Base-by-base conservation (phyloP, 1,284 basidiomycete species). In the Vanrija sp. region DNA sequence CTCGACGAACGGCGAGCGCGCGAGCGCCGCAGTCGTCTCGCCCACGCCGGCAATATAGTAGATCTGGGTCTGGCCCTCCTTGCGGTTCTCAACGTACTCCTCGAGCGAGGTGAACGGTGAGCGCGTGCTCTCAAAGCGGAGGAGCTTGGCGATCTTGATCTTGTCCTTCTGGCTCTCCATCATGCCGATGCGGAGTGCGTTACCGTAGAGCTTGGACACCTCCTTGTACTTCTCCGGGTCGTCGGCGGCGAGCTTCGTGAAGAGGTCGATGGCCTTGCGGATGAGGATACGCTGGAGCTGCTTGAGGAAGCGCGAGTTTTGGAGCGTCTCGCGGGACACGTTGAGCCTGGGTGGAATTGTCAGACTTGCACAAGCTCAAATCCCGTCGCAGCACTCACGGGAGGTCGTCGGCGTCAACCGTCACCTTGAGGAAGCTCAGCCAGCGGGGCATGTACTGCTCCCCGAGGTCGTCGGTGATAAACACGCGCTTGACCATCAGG, bases 221-320 rank as follows among this genome's bases (percentile, higher is more conserved):
- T 97, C 97, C 80, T 78, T 80, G 78, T 95, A 98, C 86, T 94
- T 96, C 80, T 98, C 96, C 86, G 98, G 98, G 86, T 98, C 95
- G 84, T 98, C 96, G 52, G 93, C 87, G 9, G 34, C 34, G 62
- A 98, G 95, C 83, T 98, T 96, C 68, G 79, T 83, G 83, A 98
- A 86, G 75, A 98, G 82, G 76, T 98, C 96, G 76, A 98, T 79
- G 74, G 89, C 89, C 84, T 98, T 98, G 87, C 95, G 98, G 79
- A 98, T 95, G 60, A 98, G 85, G 83, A 93, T 93, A 85, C 93
- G 92, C 78, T 66, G 65, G 68, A 75, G 67, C 65, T 74, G 71
- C 86, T 98, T 99, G 73, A 99, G 87, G 68, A 99, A 98, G 88
- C 98, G 98, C 87, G 98, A 98, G 79, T 98, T 96, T 80, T 99